Evolutionary conservation across 306 rosid genomes (phyloP).

Genomic region (Clitoria ternatea): DNA sequence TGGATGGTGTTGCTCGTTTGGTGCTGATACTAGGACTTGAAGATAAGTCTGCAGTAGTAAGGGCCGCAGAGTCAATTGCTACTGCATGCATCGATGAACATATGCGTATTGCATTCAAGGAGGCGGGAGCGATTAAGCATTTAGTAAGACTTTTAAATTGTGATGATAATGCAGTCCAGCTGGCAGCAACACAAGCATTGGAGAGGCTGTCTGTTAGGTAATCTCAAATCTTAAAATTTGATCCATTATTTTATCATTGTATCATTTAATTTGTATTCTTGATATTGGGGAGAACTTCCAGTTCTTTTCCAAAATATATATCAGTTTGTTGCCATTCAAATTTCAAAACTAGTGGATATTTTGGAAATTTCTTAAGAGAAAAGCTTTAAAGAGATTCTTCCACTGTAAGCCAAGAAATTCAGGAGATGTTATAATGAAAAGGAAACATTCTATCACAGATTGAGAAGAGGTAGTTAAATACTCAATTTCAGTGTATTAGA

Average conservation of each 20-base stretch:
- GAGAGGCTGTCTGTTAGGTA: constrained; percentile 83
- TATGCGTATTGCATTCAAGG: constrained; percentile 76
- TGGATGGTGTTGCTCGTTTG: constrained; percentile 87
- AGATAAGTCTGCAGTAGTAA: constrained; percentile 52
- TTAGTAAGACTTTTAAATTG: constrained; percentile 52
- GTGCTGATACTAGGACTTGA: constrained; percentile 69
- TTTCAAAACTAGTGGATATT: not conserved
- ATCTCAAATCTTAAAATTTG: not conserved
- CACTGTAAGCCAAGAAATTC: constrained; percentile 6
- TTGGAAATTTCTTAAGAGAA: not conserved
- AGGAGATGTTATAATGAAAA: not conserved
- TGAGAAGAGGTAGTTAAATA: not conserved
- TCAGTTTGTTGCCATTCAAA: not conserved
- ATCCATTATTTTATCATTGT: constrained; percentile 14
- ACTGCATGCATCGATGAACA: constrained; percentile 76
- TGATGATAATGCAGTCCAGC: constrained; percentile 43
- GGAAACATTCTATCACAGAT: not conserved
- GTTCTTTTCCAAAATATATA: not conserved
- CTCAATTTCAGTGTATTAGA: not conserved
- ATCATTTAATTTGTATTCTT: not conserved
- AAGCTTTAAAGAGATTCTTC: not conserved
- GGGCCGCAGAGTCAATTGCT: constrained; percentile 72
- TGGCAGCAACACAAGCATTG: constrained; percentile 58
- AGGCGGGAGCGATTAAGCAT: constrained; percentile 80
- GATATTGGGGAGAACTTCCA: not conserved